Base-by-base conservation (phyloP, 164 flowering plant species). In the Vitis riparia region DNA sequence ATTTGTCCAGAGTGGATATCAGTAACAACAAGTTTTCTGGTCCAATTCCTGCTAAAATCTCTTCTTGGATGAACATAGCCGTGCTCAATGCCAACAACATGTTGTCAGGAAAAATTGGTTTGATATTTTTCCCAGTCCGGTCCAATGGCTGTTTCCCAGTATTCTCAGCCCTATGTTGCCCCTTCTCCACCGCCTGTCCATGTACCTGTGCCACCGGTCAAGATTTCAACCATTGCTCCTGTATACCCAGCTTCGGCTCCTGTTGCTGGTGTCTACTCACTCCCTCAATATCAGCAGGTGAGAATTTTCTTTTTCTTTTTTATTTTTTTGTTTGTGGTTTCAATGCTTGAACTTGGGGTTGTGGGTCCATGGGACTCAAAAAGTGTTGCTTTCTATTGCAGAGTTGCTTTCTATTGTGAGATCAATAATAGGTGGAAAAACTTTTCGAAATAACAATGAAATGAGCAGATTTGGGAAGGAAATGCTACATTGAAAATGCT, bases 281-380 rank as follows among this genome's bases (percentile, higher is more conserved):
- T 88, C 37, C 99, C 97, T 1, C 97, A 92, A 66, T 90, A 76
- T 75, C 97, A 93, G 37, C 98, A 92, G 97, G 99, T 86, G 27
- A 23, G 27, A 23, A 23, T 23, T 2, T 0, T 53, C 3, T 37
- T 14, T 2, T 23, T 23, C 1, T n/a, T 23, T 23, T 23, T 23
- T 23, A 23, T 23, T 23, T 23, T 23, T 23, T 23, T 23, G 27
- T 23, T 23, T 23, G 27, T 13, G 3, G 9, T 3, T 12, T 8
- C 50, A 5, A 23, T 29, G 9, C 19, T 66, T 59, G 16, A 9
- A 5, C 59, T 17, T 11, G 48, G 17, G n/a, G 6, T 19, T 59
- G 7, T 15, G 16, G 8, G 37, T 60, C 27, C 12, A 8, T 56
- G 3, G 14, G 4, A 29, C 13, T 60, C 14, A 63, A 8, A 59